Conservation (phyloP, 257 asterid species). For the Paulownia fortunei region DNA sequence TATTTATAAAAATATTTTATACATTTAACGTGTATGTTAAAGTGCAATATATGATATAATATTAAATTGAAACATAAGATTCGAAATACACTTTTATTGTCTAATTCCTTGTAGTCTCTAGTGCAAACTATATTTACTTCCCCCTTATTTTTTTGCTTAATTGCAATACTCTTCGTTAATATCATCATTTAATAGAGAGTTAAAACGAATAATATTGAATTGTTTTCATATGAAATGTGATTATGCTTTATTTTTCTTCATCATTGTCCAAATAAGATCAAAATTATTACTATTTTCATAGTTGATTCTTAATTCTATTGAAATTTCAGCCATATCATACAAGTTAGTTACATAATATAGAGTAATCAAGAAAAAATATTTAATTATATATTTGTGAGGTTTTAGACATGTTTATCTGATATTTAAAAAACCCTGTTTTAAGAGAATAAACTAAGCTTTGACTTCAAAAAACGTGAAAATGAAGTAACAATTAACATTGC, state of each 20-base stretch:
- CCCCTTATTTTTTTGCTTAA: too few relatives aligned
- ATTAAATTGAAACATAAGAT: too few relatives aligned
- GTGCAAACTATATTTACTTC: background rate
- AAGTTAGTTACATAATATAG: background rate
- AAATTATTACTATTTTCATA: background rate
- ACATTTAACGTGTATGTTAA: too few relatives aligned
- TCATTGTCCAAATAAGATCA: background rate
- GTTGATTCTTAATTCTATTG: background rate
- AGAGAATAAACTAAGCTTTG: too few relatives aligned
- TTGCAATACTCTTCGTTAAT: background rate
- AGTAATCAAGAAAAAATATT: background rate
- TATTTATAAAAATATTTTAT: too few relatives aligned
- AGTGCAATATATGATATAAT: too few relatives aligned
- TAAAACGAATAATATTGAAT: background rate
- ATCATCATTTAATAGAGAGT: background rate
- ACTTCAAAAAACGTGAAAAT: background rate
- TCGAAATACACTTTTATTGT: too few relatives aligned
- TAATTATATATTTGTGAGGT: background rate
- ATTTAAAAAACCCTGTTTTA: too few relatives aligned
- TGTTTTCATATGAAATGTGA: background rate
- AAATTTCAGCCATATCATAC: too few relatives aligned
- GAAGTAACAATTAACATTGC: background rate
- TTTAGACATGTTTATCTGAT: too few relatives aligned
- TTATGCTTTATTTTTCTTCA: background rate
- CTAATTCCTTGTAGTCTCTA: too few relatives aligned